Conservation (phyloP, 176 grass and related monocot species). For the Eleusine coracana region DNA sequence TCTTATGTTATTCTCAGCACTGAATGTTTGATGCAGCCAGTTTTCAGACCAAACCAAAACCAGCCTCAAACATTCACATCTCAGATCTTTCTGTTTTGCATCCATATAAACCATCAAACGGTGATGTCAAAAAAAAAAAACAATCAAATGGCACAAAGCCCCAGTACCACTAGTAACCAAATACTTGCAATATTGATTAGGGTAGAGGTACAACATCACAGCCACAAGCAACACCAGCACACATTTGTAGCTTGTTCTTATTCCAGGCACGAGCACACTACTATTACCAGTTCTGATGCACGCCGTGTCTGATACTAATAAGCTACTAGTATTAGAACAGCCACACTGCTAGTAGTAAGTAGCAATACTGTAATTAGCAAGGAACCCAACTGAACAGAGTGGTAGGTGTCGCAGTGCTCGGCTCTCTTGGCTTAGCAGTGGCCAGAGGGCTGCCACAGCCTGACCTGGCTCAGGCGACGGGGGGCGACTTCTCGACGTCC, state of each 20-base stretch:
- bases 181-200: no score
- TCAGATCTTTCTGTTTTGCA: neutral
- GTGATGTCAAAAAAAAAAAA: neutral
- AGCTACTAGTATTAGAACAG: conserved; percentile 29
- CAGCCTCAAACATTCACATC: neutral
- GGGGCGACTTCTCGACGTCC: conserved; percentile 66
- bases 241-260: no score
- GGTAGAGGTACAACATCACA: no score
- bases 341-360: neutral
- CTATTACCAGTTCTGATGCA: conserved; percentile 9
- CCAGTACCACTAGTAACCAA: no score
- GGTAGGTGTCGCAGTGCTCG: conserved; percentile 28
- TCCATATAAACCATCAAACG: neutral
- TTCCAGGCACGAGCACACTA: no score
- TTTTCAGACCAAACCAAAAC: neutral
- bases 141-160: no score
- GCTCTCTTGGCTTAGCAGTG: neutral
- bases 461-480: conserved; percentile 35
- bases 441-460: neutral
- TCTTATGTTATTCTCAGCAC: neutral
- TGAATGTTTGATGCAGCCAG: neutral
- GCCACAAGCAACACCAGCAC: no score
- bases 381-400: conserved; percentile 36
- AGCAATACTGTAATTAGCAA: neutral
- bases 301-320: conserved; percentile 24